Evolutionary conservation across 768 basidiomycete species (phyloP).

Genomic region (Phlebiopsis gigantea): DNA sequence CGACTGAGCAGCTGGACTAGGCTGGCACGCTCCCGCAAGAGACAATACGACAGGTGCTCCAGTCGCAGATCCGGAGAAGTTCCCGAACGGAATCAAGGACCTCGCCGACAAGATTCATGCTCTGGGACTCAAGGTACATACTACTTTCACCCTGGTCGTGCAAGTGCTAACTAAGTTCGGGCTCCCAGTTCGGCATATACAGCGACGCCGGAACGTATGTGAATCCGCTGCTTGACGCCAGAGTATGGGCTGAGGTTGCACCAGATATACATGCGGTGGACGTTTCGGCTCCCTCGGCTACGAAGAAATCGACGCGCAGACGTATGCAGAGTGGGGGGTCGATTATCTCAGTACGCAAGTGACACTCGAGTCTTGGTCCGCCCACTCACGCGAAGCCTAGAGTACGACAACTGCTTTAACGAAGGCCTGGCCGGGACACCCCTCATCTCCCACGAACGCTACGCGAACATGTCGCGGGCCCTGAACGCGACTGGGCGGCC

Average conservation of each 20-base stretch:
- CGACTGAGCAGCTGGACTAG: constrained; percentile 19
- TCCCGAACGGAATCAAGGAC: constrained; percentile 26
- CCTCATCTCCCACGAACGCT: constrained; percentile 31
- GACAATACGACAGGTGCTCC: constrained; percentile 27
- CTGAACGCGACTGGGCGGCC: constrained; percentile 34
- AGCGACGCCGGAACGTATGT: constrained; percentile 29
- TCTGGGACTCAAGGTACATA: constrained; percentile 28
- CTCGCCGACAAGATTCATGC: constrained; percentile 29
- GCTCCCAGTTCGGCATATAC: constrained; percentile 30
- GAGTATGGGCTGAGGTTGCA: neutral
- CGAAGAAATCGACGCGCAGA: constrained; percentile 36
- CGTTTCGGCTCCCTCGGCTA: constrained; percentile 35
- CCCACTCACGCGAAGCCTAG: neutral
- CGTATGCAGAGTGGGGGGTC: constrained; percentile 34
- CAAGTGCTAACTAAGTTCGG: no score
- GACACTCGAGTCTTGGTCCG: neutral
- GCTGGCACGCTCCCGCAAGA: constrained; percentile 29
- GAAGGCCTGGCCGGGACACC: constrained; percentile 32
- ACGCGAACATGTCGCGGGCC: constrained; percentile 32
- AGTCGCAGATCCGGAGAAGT: constrained; percentile 26
- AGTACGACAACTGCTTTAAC: constrained; percentile 39
- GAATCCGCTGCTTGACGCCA: neutral
- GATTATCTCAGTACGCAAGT: constrained; percentile 29
- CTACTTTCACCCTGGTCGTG: no score
- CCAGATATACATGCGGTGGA: constrained; percentile 30